Percentiles rank a stretch among this genome's conserved stretches.
Conservation (phyloP, 495 filamentous ascomycete species). For the Lasiosphaeriaceae sp. region DNA sequence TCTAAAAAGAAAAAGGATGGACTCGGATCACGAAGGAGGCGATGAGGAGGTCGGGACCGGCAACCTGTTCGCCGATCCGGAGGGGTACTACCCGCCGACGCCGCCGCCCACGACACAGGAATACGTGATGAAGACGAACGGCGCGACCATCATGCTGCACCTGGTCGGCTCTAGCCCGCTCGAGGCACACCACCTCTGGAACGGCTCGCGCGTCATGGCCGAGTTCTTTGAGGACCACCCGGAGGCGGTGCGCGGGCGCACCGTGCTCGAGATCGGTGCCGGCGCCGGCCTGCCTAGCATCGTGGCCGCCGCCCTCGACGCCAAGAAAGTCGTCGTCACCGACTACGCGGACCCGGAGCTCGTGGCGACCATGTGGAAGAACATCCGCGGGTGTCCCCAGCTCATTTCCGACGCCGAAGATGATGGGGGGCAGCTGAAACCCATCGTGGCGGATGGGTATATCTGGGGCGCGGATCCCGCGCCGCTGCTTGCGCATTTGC, state of each 20-base stretch:
- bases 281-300: slow-evolving; percentile 83
- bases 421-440: slow-evolving; percentile 23
- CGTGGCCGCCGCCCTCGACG: slow-evolving; percentile 68
- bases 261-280: slow-evolving; percentile 84
- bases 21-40: slow-evolving; percentile 5
- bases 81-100: slow-evolving; percentile 69
- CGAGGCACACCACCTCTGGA: slow-evolving; percentile 92
- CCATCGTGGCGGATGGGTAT: slow-evolving; percentile 58
- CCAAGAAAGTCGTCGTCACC: slow-evolving; percentile 68
- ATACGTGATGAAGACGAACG: slow-evolving; percentile 46
- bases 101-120: slow-evolving; percentile 63
- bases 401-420: slow-evolving; percentile 9
- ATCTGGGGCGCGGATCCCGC: slow-evolving; percentile 68
- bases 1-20: too few relatives aligned
- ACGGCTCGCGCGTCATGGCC: slow-evolving; percentile 71
- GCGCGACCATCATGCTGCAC: slow-evolving; percentile 63
- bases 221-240: slow-evolving; percentile 69
- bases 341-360: slow-evolving; percentile 86
- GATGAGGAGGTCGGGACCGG: slow-evolving; percentile 1
- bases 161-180: slow-evolving; percentile 88
- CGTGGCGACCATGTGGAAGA: slow-evolving; percentile 67
- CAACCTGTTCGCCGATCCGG: slow-evolving; percentile 72
- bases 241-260: slow-evolving; percentile 53
- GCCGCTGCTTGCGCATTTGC: slow-evolving; percentile 49
- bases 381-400: slow-evolving; percentile 52